These are phyloP conservation scores for Omphalotus olearius DNA, from an alignment of 1,284 basidiomycete species.

Conservation along the genomic window DNA sequence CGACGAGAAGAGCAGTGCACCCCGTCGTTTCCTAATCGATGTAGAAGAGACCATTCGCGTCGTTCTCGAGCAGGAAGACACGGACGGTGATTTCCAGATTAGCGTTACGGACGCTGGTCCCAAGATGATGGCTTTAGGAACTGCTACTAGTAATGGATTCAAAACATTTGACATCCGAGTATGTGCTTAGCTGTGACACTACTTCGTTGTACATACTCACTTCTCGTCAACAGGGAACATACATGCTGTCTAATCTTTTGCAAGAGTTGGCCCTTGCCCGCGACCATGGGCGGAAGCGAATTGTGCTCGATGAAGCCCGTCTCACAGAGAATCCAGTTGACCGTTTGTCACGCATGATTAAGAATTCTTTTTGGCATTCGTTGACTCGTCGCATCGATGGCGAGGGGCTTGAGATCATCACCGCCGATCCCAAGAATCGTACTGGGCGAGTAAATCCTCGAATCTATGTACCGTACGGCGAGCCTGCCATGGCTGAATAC, in stretches of 20 bases:
- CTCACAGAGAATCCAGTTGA: conserved; percentile 97
- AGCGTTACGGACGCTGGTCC: conserved; percentile 96
- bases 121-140: conserved; percentile 93
- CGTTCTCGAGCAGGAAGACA: conserved; percentile 97
- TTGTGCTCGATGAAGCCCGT: conserved; percentile 96
- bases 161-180: conserved; percentile 95
- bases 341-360: conserved; percentile 96
- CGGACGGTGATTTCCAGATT: conserved; percentile 96
- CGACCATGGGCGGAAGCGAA: conserved; percentile 91
- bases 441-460: conserved; percentile 83
- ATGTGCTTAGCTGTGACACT: conserved; percentile 27
- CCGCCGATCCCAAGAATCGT: conserved; percentile 95
- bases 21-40: conserved; percentile 91
- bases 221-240: conserved; percentile 69
- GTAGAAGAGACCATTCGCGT: conserved; percentile 99
- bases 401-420: conserved; percentile 94
- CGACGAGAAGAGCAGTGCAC: conserved; percentile 71
- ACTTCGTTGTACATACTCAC: not conserved
- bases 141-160: conserved; percentile 96
- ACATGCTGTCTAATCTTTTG: conserved; percentile 98
- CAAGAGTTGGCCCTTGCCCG: conserved; percentile 98
- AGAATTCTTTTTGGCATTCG: conserved; percentile 97
- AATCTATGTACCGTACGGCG: conserved; percentile 92
- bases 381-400: conserved; percentile 96
- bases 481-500: conserved; percentile 92